Conservation (phyloP, 2,329 filamentous ascomycete species). For the Aspergillus sp. region DNA sequence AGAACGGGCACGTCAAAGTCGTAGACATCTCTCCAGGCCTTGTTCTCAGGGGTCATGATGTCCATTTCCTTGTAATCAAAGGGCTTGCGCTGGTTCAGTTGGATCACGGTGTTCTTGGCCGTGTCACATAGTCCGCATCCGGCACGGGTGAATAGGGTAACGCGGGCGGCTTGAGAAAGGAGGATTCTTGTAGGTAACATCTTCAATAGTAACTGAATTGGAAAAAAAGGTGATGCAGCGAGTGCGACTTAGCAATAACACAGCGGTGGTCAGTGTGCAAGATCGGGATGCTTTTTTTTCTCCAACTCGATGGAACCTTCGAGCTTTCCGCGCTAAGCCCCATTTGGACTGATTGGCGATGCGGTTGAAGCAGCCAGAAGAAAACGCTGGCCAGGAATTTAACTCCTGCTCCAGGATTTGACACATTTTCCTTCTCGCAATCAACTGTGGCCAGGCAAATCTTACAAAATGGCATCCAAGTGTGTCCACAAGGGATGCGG, state of each 20-base stretch:
- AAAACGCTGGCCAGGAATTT: too few relatives aligned
- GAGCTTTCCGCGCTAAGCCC: slow-evolving; percentile 31
- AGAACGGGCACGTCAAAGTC: slow-evolving; percentile 59
- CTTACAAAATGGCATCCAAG: slow-evolving; percentile 46
- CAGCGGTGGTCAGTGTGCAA: background rate
- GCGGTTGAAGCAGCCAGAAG: slow-evolving; percentile 1
- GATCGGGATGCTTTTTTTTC: slow-evolving; percentile 1
- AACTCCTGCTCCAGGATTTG: too few relatives aligned
- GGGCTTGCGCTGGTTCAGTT: slow-evolving; percentile 45
- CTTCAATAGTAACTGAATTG: background rate
- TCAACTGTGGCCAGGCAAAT: background rate
- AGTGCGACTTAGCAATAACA: too few relatives aligned
- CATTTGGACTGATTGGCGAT: slow-evolving; percentile 16
- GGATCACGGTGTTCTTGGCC: slow-evolving; percentile 50
- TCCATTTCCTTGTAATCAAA: slow-evolving; percentile 53
- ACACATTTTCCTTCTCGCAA: background rate
- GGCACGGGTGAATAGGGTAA: slow-evolving; percentile 54
- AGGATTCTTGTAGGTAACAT: slow-evolving; percentile 26
- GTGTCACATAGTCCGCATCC: slow-evolving; percentile 54
- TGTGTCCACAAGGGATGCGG: slow-evolving; percentile 96
- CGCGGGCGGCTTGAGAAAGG: slow-evolving; percentile 29
- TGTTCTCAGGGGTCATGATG: slow-evolving; percentile 47
- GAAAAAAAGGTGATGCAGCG: background rate
- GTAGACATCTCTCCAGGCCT: slow-evolving; percentile 53
- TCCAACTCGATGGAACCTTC: slow-evolving; percentile 29